phyloP scores from a whole-genome alignment of 805 yeast species.

The Kazachstania psychrophila region DNA sequence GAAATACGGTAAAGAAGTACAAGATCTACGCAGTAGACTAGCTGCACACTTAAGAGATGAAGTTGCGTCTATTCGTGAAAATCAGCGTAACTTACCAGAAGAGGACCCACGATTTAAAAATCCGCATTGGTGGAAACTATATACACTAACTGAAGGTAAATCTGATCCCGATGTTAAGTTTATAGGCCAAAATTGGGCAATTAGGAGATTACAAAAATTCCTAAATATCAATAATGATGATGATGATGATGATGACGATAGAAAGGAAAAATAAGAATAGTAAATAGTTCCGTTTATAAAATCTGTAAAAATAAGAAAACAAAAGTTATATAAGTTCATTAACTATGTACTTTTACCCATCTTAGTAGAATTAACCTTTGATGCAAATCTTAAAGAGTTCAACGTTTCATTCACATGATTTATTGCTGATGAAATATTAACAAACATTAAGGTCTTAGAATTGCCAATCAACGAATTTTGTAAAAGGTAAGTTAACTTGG shows the following conservation, averaged over 20 bases:
- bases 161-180: constrained; percentile 62
- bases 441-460: constrained; percentile 90
- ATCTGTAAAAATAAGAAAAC: not conserved
- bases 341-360: constrained; percentile 10
- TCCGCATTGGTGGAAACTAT: constrained; percentile 68
- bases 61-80: constrained; percentile 41
- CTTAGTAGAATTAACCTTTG: constrained; percentile 60
- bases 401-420: constrained; percentile 65
- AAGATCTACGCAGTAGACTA: constrained; percentile 54
- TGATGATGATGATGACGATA: constrained; percentile 1
- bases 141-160: constrained; percentile 53
- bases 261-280: no score
- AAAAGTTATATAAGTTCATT: not conserved
- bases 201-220: constrained; percentile 52
- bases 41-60: constrained; percentile 60
- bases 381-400: constrained; percentile 82
- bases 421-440: constrained; percentile 64
- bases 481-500: constrained; percentile 78
- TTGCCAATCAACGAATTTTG: constrained; percentile 78
- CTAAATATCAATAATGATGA: constrained; percentile 21
- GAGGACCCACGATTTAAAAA: constrained; percentile 64
- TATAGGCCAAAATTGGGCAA: constrained; percentile 78
- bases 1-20: constrained; percentile 55
- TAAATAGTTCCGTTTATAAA: not conserved
- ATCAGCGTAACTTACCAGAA: constrained; percentile 35